Evolutionary conservation across 192 early-diverging fungal species (phyloP), one percentile per base, ranked within the genome.

Genomic region (Gaertneriomyces sp.): DNA sequence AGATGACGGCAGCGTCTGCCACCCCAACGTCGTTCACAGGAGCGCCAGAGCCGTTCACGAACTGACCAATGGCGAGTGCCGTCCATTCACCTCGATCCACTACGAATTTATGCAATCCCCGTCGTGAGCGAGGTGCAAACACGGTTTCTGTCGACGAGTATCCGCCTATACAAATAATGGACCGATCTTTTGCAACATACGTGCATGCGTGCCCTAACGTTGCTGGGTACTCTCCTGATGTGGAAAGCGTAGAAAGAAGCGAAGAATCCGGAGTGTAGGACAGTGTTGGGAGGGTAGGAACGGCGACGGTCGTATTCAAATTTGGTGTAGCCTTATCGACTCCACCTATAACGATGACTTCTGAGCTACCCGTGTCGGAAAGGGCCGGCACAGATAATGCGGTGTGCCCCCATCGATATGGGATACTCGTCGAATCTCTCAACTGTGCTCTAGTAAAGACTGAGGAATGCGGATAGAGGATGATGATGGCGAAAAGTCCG

Each of bases 171-270:
- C 61, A 63, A 49, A 20, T 53, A 11, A 63, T 39, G 10, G 46
- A 12, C 9, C 47, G 46, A 9, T 63, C 61, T 9, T 45, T 16
- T 4, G 19, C 46, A 2, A 63, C 39, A 40, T 42, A 63, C 9
- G 61, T 52, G 38, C 61, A 63, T 20, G 61, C 44, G 20, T 63
- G 61, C 10, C 61, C 61, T 11, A 51, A 25, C 4, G 61, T 25
- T 4, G 61, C 16, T n/a, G 61, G 61, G 52, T 53, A 38, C 20
- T 16, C 4, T 12, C 54, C 54, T 39, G 54, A 56, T 4, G 54
- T 56, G 6, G 54, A 56, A 6, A 56, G 33, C 12, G 39, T 39
- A 12, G 54, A 33, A 16, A 56, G 12, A 5, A 39, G 17, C 2
- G 19, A 33, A 6, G 16, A 38, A 38, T 39, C 39, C 33, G 54